These are phyloP conservation scores for Aureobasidium sp. DNA, from an alignment of 2,329 filamentous ascomycete genomes.

Conservation along the genomic window DNA sequence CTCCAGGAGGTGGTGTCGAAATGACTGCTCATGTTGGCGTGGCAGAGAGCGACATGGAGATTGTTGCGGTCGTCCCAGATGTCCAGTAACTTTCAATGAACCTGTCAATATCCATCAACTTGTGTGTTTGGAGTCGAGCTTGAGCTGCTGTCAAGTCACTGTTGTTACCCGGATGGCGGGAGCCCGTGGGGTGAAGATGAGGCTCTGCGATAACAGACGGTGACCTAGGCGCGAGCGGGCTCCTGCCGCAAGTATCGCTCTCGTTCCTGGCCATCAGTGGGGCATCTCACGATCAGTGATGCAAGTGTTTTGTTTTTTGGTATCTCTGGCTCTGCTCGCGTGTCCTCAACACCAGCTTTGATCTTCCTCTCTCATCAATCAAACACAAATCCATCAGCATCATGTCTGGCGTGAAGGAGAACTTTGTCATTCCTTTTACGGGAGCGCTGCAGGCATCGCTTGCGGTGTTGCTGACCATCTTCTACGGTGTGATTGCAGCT, in stretches of 20 bases:
- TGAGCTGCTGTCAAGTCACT: neutral
- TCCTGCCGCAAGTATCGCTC: neutral
- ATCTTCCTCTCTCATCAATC: neutral
- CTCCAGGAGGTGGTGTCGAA: too few species aligned
- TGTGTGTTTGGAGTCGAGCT: neutral
- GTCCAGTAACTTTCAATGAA: too few species aligned
- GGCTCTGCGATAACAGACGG: neutral
- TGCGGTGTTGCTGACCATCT: constrained; percentile 48
- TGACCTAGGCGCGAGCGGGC: neutral
- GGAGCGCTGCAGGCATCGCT: constrained; percentile 50
- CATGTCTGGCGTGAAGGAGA: constrained; percentile 15
- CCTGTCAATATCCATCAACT: too few species aligned
- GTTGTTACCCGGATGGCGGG: too few species aligned
- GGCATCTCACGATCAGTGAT: neutral
- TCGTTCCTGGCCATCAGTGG: neutral
- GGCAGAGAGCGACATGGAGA: too few species aligned
- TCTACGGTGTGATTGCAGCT: constrained; percentile 45
- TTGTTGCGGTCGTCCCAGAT: too few species aligned
- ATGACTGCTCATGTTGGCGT: too few species aligned
- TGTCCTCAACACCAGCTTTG: neutral
- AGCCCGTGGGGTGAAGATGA: neutral
- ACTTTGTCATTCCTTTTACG: constrained; percentile 39
- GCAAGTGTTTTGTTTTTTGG: neutral
- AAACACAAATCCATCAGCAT: neutral
- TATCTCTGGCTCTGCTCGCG: neutral